Percentiles rank a stretch among this genome's conserved stretches.
These are phyloP conservation scores for Cyberlindnera bimundalis DNA, from an alignment of 805 yeast genomes.

Conservation along the genomic window DNA sequence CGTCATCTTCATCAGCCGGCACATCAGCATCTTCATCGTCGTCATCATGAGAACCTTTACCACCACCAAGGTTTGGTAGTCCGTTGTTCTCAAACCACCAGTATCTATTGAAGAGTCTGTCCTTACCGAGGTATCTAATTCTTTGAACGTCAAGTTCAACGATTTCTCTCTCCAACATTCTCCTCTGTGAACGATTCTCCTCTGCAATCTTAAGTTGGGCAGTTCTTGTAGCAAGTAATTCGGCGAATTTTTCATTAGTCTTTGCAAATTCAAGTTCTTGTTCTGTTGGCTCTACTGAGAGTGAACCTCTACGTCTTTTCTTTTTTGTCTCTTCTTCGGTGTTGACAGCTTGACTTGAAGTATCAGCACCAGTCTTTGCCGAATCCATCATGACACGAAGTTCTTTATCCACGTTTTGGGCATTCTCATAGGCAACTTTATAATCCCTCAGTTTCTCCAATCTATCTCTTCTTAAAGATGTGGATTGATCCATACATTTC, in stretches of 20 bases:
- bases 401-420: conserved; percentile 43
- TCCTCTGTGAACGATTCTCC: conserved; percentile 45
- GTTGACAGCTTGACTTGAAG: conserved; percentile 1
- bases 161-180: conserved; percentile 55
- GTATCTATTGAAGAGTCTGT: conserved; percentile 78
- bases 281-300: conserved; percentile 36
- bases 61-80: conserved; percentile 49
- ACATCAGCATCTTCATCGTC: conserved; percentile 28
- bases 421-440: conserved; percentile 48
- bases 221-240: conserved; percentile 43
- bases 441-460: conserved; percentile 62
- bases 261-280: conserved; percentile 37
- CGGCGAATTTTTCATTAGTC: conserved; percentile 40
- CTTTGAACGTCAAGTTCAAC: conserved; percentile 76
- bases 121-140: conserved; percentile 72
- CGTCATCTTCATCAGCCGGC: conserved; percentile 42
- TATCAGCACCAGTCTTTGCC: conserved; percentile 18
- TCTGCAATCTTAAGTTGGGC: conserved; percentile 37
- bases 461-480: conserved; percentile 60
- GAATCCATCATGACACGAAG: conserved; percentile 30
- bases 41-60: conserved; percentile 27
- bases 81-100: conserved; percentile 97
- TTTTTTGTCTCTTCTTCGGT: conserved; percentile 23
- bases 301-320: conserved; percentile 32
- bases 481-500: conserved; percentile 59